Percentiles rank a stretch among this genome's conserved stretches.
Evolutionary conservation across 1,284 basidiomycete species (phyloP).

Genomic region (Malassezia caprae): DNA sequence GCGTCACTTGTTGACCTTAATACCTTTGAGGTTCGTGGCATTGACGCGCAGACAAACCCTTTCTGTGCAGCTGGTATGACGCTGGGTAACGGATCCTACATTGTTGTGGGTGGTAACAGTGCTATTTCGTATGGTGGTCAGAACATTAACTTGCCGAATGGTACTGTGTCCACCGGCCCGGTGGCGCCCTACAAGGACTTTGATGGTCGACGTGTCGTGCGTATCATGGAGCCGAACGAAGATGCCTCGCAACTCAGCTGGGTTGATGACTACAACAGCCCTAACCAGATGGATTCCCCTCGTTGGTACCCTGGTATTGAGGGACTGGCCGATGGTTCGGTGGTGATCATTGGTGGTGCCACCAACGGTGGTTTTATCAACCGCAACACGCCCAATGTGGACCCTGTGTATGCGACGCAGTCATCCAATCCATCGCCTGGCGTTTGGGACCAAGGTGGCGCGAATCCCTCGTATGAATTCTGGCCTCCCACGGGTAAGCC

Average conservation of each 20-base stretch:
- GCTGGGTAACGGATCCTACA: slow-evolving; percentile 48
- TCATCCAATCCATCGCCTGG: slow-evolving; percentile 12
- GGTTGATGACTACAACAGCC: slow-evolving; percentile 25
- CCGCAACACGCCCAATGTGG: slow-evolving; percentile 41
- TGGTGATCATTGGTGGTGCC: slow-evolving; percentile 42
- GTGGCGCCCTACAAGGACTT: slow-evolving; percentile 30
- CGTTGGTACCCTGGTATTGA: slow-evolving; percentile 48
- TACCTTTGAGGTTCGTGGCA: slow-evolving; percentile 31
- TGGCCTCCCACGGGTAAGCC: slow-evolving; percentile 31
- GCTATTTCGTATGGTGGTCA: slow-evolving; percentile 43
- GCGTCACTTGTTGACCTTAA: slow-evolving; percentile 32
- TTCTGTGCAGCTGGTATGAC: slow-evolving; percentile 48
- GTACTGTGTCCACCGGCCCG: slow-evolving; percentile 6
- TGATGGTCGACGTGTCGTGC: slow-evolving; percentile 41
- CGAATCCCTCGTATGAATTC: slow-evolving; percentile 44
- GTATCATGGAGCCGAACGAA: slow-evolving; percentile 36
- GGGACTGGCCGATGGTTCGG: slow-evolving; percentile 39
- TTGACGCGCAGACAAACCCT: slow-evolving; percentile 46
- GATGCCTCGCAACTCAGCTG: slow-evolving; percentile 21
- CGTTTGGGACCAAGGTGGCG: slow-evolving; percentile 20
- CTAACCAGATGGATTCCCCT: slow-evolving; percentile 28
- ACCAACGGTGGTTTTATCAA: slow-evolving; percentile 45
- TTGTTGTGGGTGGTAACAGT: slow-evolving; percentile 49
- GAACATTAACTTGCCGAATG: slow-evolving; percentile 6
- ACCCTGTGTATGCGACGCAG: slow-evolving; percentile 27